phyloP scores from a whole-genome alignment of 2,329 filamentous ascomycete species.

The Paraphaeosphaeria sporulosa region DNA sequence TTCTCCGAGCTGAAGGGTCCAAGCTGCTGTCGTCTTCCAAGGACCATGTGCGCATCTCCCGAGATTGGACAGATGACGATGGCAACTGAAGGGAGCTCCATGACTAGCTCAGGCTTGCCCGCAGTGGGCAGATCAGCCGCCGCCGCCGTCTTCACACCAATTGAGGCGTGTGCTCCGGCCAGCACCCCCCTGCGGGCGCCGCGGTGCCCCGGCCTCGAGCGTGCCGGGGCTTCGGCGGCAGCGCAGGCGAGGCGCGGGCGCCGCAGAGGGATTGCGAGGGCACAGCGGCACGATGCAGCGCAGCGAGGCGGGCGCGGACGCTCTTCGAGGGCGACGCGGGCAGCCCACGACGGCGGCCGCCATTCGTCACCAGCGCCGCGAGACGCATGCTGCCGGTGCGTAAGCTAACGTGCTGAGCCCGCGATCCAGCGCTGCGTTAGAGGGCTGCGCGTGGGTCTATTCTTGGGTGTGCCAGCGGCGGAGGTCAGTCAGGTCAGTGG shows the following conservation, averaged over 20 bases:
- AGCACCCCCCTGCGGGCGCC: constrained; percentile 2
- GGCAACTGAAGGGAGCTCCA: constrained; percentile 22
- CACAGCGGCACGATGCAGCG: not conserved
- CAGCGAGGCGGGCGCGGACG: not conserved
- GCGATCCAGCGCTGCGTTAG: constrained; percentile 11
- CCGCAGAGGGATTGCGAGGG: constrained; percentile 2
- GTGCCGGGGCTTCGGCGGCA: constrained; percentile 10
- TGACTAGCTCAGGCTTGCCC: constrained; percentile 28
- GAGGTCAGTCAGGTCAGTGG: constrained; percentile 12
- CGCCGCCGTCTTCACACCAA: constrained; percentile 21
- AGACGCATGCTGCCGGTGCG: constrained; percentile 10
- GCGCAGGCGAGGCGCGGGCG: constrained; percentile 1
- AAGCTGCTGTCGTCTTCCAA: constrained; percentile 14
- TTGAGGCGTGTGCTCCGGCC: constrained; percentile 9
- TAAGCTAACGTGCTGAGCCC: constrained; percentile 7
- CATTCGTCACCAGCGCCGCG: constrained; percentile 7
- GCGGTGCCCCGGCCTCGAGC: constrained; percentile 5
- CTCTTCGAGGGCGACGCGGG: not conserved
- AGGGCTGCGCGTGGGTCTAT: constrained; percentile 25
- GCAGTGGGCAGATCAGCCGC: constrained; percentile 37
- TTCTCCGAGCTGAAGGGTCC: constrained; percentile 21
- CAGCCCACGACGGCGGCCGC: not conserved
- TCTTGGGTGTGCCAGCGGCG: constrained; percentile 24
- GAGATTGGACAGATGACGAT: constrained; percentile 25
- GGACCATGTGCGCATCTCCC: constrained; percentile 27